Evolutionary conservation across 805 yeast genomes (phyloP), one percentile per base, ranked within the genome.

Genomic region (Suhomyces prunicola): DNA sequence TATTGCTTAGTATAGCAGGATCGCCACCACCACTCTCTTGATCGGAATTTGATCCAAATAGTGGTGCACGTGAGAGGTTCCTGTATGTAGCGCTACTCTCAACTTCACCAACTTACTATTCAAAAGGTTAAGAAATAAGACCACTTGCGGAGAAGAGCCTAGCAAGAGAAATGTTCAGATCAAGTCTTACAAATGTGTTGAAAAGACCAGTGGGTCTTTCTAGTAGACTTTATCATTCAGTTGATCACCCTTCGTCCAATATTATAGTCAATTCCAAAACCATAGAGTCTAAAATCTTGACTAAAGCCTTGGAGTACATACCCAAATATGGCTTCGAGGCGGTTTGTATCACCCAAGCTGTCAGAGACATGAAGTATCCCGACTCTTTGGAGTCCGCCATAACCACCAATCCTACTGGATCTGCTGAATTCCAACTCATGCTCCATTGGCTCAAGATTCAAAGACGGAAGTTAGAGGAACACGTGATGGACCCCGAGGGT

Each of bases 361-460:
- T 81, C 13, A 71, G 84, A 42, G 70, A 74, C 35, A 65, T 74
- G 57, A 78, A 80, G 5, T 79, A 79, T 60, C 72, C 81, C 47
- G 90, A 86, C 70, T 81, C 63, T 54, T 77, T 79, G 10, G 72
- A 67, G 44, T 71, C 77, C 2, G 65, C 75, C 1, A 71, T 81
- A 40, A 65, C 74, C 3, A 65, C 73, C 29, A 61, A 66, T 4
- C 57, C 64, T 40, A 57, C 62, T 40, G 84, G 84, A 4, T 70
- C 76, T 40, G 83, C 83, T 50, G 78, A 87, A 55, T 79, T 84
- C 48, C 81, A 76, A 65, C 78, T 82, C 53, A 82, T 85, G 68
- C 63, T 84, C 42, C 76, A 79, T 44, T 74, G 76, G 67, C 76
- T 81, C 59, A 74, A 83, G 60, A 53, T 67, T 31, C 72, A 70